These are phyloP conservation scores for Penicillium sp. DNA, from an alignment of 2,329 filamentous ascomycete species.

Conservation along the genomic window DNA sequence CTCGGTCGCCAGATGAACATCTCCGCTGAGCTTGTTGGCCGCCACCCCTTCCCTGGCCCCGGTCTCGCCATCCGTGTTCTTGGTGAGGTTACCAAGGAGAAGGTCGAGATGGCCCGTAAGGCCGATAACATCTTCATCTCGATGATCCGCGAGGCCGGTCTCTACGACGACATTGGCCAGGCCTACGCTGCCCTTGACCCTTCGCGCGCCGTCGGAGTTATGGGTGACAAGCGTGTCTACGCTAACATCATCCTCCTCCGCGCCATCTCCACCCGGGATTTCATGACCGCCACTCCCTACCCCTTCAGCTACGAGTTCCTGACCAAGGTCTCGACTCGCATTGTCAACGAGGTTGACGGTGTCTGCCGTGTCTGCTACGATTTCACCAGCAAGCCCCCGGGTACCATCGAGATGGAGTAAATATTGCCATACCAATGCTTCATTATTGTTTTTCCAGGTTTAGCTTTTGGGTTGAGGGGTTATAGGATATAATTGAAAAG, in stretches of 20 bases:
- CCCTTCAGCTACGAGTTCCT: conserved; percentile 59
- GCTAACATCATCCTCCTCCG: conserved; percentile 44
- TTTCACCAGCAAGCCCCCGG: conserved; percentile 31
- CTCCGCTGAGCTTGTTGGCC: conserved; percentile 64
- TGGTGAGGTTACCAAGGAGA: conserved; percentile 78
- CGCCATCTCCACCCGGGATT: conserved; percentile 61
- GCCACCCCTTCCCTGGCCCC: conserved; percentile 66
- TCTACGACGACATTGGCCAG: conserved; percentile 62
- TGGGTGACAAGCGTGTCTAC: conserved; percentile 66
- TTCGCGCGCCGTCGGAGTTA: conserved; percentile 55
- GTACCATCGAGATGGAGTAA: conserved; percentile 30
- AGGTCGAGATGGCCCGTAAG: conserved; percentile 68
- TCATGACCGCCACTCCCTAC: conserved; percentile 75
- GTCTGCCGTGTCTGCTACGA: conserved; percentile 73
- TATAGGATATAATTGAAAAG: not conserved
- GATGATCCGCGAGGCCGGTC: conserved; percentile 46
- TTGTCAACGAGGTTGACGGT: conserved; percentile 68
- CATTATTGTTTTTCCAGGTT: not conserved
- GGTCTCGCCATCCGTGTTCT: conserved; percentile 77
- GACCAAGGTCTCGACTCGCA: not conserved
- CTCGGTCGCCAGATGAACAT: conserved; percentile 62
- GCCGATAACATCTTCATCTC: conserved; percentile 50
- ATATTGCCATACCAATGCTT: not conserved
- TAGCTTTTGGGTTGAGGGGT: not conserved
- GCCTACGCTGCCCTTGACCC: conserved; percentile 70